Evolutionary conservation across 257 asterid genomes (phyloP).

Genomic region (Linaria vulgaris): DNA sequence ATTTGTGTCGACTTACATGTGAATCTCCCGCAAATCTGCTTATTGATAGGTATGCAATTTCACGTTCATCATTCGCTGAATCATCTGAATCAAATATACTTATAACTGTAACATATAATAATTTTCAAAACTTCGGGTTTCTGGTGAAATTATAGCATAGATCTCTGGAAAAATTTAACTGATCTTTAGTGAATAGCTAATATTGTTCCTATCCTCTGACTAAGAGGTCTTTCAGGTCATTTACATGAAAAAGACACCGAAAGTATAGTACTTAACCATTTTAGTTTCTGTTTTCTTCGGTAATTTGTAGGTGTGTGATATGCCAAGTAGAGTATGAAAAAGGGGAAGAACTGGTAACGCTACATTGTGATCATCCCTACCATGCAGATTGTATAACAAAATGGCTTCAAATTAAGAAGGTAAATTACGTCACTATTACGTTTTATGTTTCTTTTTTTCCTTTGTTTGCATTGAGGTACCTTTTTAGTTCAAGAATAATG

Average conservation of each 20-base stretch:
- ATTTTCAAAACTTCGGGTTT: no score
- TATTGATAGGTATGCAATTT: conserved; percentile 40
- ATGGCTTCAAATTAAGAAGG: conserved; percentile 73
- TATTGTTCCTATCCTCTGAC: no score
- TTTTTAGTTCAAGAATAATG: neutral
- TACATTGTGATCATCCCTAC: conserved; percentile 52
- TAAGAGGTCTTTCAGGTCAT: no score
- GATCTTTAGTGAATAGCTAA: no score
- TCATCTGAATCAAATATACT: neutral
- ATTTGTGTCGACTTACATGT: conserved; percentile 42
- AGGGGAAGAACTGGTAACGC: conserved; percentile 50
- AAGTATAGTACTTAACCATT: no score
- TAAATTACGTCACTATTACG: conserved; percentile 11
- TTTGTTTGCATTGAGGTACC: no score
- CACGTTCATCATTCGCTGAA: neutral
- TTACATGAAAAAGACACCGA: no score
- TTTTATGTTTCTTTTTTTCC: neutral
- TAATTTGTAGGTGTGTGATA: conserved; percentile 50
- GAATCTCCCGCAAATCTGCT: conserved; percentile 34
- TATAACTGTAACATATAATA: neutral
- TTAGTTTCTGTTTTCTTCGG: no score
- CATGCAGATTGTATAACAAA: conserved; percentile 50
- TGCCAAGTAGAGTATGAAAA: conserved; percentile 66
- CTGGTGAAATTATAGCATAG: no score
- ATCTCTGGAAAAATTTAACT: no score